Conservation (phyloP, 495 filamentous ascomycete genomes). For the Lichina pygmaea region DNA sequence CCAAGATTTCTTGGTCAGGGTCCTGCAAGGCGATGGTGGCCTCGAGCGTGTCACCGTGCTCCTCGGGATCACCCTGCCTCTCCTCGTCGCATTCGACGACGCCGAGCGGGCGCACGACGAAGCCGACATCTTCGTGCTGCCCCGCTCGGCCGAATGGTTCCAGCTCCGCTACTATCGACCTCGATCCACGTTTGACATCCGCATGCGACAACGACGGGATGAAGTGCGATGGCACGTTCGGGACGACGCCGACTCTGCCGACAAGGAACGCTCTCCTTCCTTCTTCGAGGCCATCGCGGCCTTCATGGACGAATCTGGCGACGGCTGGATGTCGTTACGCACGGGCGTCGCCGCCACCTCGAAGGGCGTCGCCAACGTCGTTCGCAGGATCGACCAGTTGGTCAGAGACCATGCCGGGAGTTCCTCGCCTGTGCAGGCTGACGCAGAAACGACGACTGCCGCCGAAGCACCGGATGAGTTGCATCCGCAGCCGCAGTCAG, state of each 20-base stretch:
- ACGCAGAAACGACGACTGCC: too few species aligned
- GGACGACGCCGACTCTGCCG: constrained; percentile 1
- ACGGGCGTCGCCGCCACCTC: constrained; percentile 8
- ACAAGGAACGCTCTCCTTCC: background rate
- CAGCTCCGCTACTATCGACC: constrained; percentile 9
- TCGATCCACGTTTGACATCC: constrained; percentile 7
- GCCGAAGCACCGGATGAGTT: too few species aligned
- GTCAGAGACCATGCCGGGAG: background rate
- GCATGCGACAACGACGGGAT: constrained; percentile 5
- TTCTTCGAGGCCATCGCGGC: constrained; percentile 4
- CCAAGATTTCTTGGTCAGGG: constrained; percentile 28
- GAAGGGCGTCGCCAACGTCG: constrained; percentile 1
- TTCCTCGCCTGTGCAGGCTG: too few species aligned
- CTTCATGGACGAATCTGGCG: constrained; percentile 5
- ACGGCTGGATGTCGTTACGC: constrained; percentile 11
- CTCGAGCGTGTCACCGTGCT: constrained; percentile 25
- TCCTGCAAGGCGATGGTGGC: constrained; percentile 29
- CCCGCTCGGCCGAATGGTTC: constrained; percentile 6
- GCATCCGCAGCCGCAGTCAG: too few species aligned
- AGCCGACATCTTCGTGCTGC: constrained; percentile 2
- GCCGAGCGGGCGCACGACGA: constrained; percentile 14
- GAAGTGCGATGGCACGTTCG: constrained; percentile 7
- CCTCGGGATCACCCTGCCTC: constrained; percentile 35
- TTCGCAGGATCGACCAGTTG: constrained; percentile 1
- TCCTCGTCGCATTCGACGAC: constrained; percentile 34